These are phyloP conservation scores for Withania somnifera DNA, from an alignment of 305 asterid genomes.

Conservation along the genomic window DNA sequence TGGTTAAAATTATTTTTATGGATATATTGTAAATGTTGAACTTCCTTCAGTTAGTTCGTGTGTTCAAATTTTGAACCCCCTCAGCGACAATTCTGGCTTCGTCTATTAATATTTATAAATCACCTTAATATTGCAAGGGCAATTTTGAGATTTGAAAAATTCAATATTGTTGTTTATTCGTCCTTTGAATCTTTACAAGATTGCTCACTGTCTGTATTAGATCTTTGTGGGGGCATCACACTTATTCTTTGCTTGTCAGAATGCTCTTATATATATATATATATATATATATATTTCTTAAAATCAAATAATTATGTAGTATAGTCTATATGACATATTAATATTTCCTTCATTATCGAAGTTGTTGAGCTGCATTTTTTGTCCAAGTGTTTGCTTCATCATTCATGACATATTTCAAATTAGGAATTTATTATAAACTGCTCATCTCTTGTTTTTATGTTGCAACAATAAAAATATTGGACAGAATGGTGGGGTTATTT, in stretches of 20 bases:
- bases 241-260: conserved; percentile 3
- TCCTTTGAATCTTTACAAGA: conserved; percentile 10
- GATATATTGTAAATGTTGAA: too few species aligned
- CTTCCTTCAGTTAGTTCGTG: too few species aligned
- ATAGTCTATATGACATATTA: background rate
- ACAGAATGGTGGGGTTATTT: background rate
- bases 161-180: background rate
- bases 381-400: background rate
- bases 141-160: background rate
- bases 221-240: conserved; percentile 9
- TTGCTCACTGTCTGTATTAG: conserved; percentile 5
- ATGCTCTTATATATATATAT: too few species aligned
- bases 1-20: too few species aligned
- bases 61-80: too few species aligned
- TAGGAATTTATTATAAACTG: background rate
- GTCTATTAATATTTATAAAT: too few species aligned
- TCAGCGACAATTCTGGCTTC: too few species aligned
- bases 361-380: background rate
- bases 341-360: background rate
- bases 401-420: background rate
- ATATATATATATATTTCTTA: background rate
- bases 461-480: background rate
- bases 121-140: background rate
- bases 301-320: background rate
- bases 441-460: background rate